Conservation (phyloP, 805 yeast species). For the Priceomyces carsonii region DNA sequence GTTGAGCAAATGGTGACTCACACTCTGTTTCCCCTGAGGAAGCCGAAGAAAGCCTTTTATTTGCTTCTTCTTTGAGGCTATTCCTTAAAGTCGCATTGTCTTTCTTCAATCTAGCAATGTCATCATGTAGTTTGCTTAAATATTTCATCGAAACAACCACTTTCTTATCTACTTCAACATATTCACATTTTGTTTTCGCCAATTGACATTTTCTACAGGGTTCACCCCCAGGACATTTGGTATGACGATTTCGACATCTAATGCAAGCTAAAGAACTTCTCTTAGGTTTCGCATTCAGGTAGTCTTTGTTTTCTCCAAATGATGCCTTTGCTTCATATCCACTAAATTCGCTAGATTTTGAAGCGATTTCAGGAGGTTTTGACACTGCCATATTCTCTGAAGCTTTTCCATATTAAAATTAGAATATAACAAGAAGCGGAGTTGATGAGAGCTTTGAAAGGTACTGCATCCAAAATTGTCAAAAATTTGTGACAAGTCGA, state of each 20-base stretch:
- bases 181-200: slow-evolving; percentile 63
- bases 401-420: too few relatives aligned
- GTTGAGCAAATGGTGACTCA: too few relatives aligned
- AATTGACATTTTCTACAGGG: slow-evolving; percentile 66
- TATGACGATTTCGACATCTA: slow-evolving; percentile 70
- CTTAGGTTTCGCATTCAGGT: too few relatives aligned
- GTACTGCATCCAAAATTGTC: too few relatives aligned
- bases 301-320: too few relatives aligned
- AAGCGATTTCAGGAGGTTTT: too few relatives aligned
- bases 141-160: slow-evolving; percentile 74
- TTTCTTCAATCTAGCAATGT: slow-evolving; percentile 61
- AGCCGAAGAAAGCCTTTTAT: slow-evolving; percentile 4
- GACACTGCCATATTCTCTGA: too few relatives aligned
- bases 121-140: slow-evolving; percentile 65
- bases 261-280: slow-evolving; percentile 52
- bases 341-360: background rate
- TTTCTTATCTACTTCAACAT: slow-evolving; percentile 69
- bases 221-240: slow-evolving; percentile 76
- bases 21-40: too few relatives aligned
- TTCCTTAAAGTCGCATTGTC: slow-evolving; percentile 62
- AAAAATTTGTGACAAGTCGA: too few relatives aligned
- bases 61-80: slow-evolving; percentile 32
- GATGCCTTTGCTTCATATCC: background rate
- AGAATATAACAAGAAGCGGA: too few relatives aligned
- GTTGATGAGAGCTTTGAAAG: too few relatives aligned